Evolutionary conservation across 805 yeast genomes (phyloP).

Genomic region (Pichia ethanolica): DNA sequence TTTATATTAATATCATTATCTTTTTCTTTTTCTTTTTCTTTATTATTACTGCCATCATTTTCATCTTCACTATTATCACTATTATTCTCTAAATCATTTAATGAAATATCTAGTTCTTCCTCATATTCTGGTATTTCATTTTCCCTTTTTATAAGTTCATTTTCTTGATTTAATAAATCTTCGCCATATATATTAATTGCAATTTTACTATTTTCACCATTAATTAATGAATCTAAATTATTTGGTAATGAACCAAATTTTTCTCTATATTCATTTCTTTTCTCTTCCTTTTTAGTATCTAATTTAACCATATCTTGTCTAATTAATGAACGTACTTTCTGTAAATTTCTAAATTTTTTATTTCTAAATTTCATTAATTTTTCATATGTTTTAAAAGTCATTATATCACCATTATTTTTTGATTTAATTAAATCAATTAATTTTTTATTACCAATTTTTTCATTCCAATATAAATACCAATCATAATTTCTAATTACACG

Average conservation of each 20-base stretch:
- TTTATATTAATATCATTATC: background rate
- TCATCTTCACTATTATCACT: constrained; percentile 1
- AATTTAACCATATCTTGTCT: constrained; percentile 2
- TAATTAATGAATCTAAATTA: background rate
- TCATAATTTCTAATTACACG: constrained; percentile 36
- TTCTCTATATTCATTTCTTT: background rate
- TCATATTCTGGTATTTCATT: constrained; percentile 7
- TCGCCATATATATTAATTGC: constrained; percentile 2
- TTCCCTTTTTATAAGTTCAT: constrained; percentile 8
- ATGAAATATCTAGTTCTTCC: constrained; percentile 1
- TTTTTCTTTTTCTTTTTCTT: too few species aligned
- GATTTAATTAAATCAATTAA: constrained; percentile 11
- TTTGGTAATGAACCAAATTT: background rate
- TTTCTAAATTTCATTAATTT: background rate
- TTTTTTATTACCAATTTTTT: constrained; percentile 32
- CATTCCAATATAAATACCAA: constrained; percentile 43
- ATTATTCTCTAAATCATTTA: background rate
- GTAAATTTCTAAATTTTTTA: constrained; percentile 1
- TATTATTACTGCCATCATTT: background rate
- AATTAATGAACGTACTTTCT: background rate
- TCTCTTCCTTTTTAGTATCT: background rate
- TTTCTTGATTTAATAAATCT: constrained; percentile 9
- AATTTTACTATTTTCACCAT: background rate
- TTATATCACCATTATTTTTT: background rate
- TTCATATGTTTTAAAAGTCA: background rate